Base-by-base conservation (phyloP, 306 rosid species). In the Cyamopsis tetragonoloba region DNA sequence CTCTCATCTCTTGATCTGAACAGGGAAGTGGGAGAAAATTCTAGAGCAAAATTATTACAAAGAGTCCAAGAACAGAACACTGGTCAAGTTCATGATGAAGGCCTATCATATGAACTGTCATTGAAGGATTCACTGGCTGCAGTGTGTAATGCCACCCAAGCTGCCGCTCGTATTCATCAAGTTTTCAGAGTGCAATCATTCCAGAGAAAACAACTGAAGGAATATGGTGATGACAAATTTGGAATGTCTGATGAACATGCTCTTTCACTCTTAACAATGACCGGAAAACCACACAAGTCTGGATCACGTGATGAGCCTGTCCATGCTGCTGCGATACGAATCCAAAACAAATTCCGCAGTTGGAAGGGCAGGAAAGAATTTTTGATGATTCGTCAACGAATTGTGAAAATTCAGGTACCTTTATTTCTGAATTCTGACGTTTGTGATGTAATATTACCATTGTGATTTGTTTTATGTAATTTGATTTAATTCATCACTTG, bases 131-230 rank as follows among this genome's bases (percentile, higher is more conserved):
- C 96, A 43, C 49, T 92, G 72, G 91, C 95, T 30, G 98, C 98
- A 7, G 83, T 89, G 62, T 80, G 88, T 60, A 92, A 89, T 72
- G 98, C 98, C 24, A 77, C 83, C 74, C 95, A 87, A 67, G 85
- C 95, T 47, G 96, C 90, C 26, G 95, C 95, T 39, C 89, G 98
- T 60, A 92, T 92, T 67, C 88, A 89, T 70, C 86, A 89, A 78
- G 98, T 81, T 58, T 85, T 62, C 74, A 80, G 96, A 80, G 82
- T 89, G 74, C 87, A 87, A 61, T 92, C 98, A 3, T 92, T 89
- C 81, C 91, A 89, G 74, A 81, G 86, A 82, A 92, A 87, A 77
- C 89, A 89, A 70, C 77, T 74, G 76, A 71, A 79, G 74, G 81
- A 85, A 62, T 78, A 58, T 26, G 77, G 35, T 38, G 81, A 68